Evolutionary conservation across 202 grass and related monocot genomes (phyloP).

Genomic region (Dendrocalamus latiflorus): DNA sequence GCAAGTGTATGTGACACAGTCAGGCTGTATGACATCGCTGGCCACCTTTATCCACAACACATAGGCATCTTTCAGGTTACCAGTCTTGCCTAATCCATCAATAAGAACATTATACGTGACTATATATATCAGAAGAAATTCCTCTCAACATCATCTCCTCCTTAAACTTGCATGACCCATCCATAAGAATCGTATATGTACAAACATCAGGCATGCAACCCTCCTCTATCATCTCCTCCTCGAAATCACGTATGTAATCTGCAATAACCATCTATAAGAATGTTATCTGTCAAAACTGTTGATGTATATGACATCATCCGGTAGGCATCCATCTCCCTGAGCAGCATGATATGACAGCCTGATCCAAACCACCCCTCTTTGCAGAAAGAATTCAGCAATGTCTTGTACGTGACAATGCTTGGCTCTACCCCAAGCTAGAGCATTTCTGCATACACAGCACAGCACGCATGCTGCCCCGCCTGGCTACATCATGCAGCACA

Average conservation of each 20-base stretch:
- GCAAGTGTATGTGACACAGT: conserved; percentile 83
- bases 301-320: conserved; percentile 58
- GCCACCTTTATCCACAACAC: conserved; percentile 54
- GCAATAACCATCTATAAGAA: conserved; percentile 79
- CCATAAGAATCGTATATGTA: conserved; percentile 88
- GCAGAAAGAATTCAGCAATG: conserved; percentile 71
- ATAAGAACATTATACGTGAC: conserved; percentile 85
- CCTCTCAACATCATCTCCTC: conserved; percentile 61
- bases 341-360: conserved; percentile 42
- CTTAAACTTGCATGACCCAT: conserved; percentile 58
- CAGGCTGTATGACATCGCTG: conserved; percentile 57
- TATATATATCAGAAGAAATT: conserved; percentile 53
- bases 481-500: conserved; percentile 35
- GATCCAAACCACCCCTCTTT: conserved; percentile 58
- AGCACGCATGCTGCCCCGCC: conserved; percentile 56
- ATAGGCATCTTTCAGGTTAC: conserved; percentile 61
- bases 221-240: conserved; percentile 59
- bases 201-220: conserved; percentile 59
- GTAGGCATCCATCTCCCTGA: conserved; percentile 76
- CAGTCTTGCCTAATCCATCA: conserved; percentile 68
- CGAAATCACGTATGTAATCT: conserved; percentile 51
- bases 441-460: conserved; percentile 49
- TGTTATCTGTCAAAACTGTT: conserved; percentile 67
- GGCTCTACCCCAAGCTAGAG: conserved; percentile 49
- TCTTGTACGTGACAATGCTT: conserved; percentile 71